These are phyloP conservation scores for Senna tora DNA, from an alignment of 306 rosid species.

Conservation along the genomic window DNA sequence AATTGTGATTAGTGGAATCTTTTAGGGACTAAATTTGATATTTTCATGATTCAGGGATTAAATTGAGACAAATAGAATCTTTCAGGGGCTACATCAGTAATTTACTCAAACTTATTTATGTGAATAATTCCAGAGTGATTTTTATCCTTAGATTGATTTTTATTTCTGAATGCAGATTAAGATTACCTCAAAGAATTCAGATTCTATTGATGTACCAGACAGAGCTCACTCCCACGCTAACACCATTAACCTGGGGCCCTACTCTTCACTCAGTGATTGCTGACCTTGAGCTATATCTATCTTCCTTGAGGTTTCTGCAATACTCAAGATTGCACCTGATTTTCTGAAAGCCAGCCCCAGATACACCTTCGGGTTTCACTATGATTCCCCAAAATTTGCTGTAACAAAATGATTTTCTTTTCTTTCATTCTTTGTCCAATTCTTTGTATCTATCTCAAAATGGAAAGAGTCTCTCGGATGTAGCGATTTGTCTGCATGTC, in stretches of 20 bases:
- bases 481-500: constrained; percentile 18
- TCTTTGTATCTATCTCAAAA: constrained; percentile 6
- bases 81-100: too few species aligned
- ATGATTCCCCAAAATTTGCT: constrained; percentile 13
- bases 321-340: constrained; percentile 36
- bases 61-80: too few species aligned
- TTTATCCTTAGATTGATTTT: constrained; percentile 24
- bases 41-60: too few species aligned
- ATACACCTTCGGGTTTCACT: constrained; percentile 31
- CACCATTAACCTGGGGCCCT: constrained; percentile 29
- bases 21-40: too few species aligned
- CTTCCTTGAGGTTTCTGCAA: constrained; percentile 19
- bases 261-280: constrained; percentile 30
- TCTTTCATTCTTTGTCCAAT: constrained; percentile 9
- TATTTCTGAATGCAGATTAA: constrained; percentile 46
- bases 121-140: neutral
- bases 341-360: constrained; percentile 35
- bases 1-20: too few species aligned
- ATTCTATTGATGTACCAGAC: constrained; percentile 15
- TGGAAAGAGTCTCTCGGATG: constrained; percentile 32
- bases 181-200: constrained; percentile 32
- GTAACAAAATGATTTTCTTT: neutral
- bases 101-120: too few species aligned
- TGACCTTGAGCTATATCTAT: constrained; percentile 18
- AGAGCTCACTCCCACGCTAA: constrained; percentile 18